Evolutionary conservation across 2,329 filamentous ascomycete species (phyloP).

Genomic region (Penicillium sp.): DNA sequence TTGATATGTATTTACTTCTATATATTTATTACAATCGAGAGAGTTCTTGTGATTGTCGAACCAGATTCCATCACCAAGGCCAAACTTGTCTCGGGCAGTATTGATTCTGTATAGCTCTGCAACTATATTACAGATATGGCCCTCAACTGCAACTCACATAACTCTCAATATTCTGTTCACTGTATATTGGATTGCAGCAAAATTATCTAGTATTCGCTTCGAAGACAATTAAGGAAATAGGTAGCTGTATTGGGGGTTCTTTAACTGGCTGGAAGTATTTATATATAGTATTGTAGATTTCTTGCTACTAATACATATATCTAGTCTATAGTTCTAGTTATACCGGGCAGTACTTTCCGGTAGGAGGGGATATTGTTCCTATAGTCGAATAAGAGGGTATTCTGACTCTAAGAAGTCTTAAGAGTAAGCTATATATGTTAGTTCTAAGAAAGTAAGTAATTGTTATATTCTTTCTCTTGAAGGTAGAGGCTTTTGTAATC

Average conservation of each 20-base stretch:
- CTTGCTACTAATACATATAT: slow-evolving; percentile 18
- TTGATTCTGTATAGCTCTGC: slow-evolving; percentile 31
- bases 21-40: background rate
- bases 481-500: background rate
- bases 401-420: slow-evolving; percentile 29
- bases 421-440: too few species aligned
- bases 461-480: background rate
- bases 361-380: slow-evolving; percentile 25
- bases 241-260: background rate
- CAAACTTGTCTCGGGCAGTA: slow-evolving; percentile 28
- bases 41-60: slow-evolving; percentile 24
- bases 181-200: slow-evolving; percentile 16
- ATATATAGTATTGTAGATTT: slow-evolving; percentile 21
- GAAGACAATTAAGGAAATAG: background rate
- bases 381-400: slow-evolving; percentile 27
- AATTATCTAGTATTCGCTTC: background rate
- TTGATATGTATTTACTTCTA: slow-evolving; percentile 4
- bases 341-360: slow-evolving; percentile 30
- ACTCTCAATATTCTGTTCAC: slow-evolving; percentile 20
- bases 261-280: slow-evolving; percentile 18
- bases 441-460: too few species aligned
- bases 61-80: slow-evolving; percentile 24
- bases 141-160: slow-evolving; percentile 20
- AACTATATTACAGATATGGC: slow-evolving; percentile 29
- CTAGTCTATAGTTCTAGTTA: slow-evolving; percentile 25